Conservation (phyloP, 176 grass and related monocot genomes). For the Microstegium vimineum region DNA sequence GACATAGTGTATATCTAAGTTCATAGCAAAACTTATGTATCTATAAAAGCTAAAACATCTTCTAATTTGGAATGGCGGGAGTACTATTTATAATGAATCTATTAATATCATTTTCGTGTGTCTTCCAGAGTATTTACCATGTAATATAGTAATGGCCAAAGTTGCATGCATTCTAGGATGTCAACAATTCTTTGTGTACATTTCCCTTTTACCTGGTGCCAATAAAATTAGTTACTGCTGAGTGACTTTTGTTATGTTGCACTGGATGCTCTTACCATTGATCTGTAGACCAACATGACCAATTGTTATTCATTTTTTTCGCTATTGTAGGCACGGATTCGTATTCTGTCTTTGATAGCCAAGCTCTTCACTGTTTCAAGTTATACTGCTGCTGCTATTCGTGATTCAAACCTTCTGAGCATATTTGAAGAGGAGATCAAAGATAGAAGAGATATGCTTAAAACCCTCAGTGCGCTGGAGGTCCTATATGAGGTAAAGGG, state of each 20-base stretch:
- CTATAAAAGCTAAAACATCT: too few relatives aligned
- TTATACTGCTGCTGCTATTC: constrained; percentile 54
- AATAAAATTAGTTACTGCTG: not conserved
- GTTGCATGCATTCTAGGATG: not conserved
- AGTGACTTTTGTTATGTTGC: not conserved
- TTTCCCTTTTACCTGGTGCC: not conserved
- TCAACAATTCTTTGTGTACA: not conserved
- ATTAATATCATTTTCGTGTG: not conserved
- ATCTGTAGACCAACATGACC: not conserved
- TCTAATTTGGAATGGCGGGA: too few relatives aligned
- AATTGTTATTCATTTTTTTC: constrained; percentile 11
- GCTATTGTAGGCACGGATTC: constrained; percentile 59
- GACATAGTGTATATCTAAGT: too few relatives aligned
- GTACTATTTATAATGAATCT: not conserved
- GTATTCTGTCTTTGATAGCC: constrained; percentile 75
- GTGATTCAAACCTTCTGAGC: constrained; percentile 64
- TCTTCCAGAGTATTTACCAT: not conserved
- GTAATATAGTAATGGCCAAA: not conserved
- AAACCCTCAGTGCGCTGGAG: constrained; percentile 77
- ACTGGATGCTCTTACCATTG: not conserved
- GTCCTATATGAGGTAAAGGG: constrained; percentile 77
- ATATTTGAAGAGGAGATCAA: constrained; percentile 92
- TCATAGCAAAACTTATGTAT: too few relatives aligned
- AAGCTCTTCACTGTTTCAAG: constrained; percentile 78
- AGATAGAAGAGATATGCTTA: constrained; percentile 68